Conservation (phyloP, 495 filamentous ascomycete species). For the Hypoxylon lenormandii region DNA sequence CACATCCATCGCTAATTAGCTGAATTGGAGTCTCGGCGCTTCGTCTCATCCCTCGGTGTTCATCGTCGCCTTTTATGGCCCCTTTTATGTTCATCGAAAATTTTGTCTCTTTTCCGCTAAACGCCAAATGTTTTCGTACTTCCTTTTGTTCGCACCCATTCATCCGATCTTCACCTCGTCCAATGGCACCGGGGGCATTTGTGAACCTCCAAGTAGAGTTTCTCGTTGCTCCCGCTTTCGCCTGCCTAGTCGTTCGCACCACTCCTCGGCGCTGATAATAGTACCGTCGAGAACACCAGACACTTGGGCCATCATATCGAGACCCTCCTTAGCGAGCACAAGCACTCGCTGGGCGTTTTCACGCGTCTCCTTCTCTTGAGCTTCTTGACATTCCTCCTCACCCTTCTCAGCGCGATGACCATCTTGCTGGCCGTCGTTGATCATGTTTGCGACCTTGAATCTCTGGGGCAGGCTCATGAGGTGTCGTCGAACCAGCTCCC, state of each 20-base stretch:
- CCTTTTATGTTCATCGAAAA: constrained; percentile 35
- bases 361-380: constrained; percentile 53
- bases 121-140: constrained; percentile 40
- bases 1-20: constrained; percentile 29
- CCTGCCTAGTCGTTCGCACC: constrained; percentile 80
- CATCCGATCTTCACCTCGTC: constrained; percentile 46
- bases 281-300: constrained; percentile 84
- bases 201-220: constrained; percentile 31
- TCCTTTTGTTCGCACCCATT: constrained; percentile 31
- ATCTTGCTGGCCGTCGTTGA: constrained; percentile 56
- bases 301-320: constrained; percentile 90
- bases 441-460: constrained; percentile 69
- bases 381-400: constrained; percentile 42
- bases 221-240: constrained; percentile 57
- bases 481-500: constrained; percentile 79
- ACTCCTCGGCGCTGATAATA: constrained; percentile 84
- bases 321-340: constrained; percentile 83
- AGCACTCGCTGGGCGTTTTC: constrained; percentile 75
- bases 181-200: constrained; percentile 22
- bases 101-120: constrained; percentile 39
- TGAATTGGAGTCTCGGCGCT: constrained; percentile 28
- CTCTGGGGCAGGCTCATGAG: constrained; percentile 81
- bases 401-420: constrained; percentile 52
- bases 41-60: constrained; percentile 19
- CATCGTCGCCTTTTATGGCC: constrained; percentile 26